Evolutionary conservation across 2,329 filamentous ascomycete genomes (phyloP).

Genomic region (Diaporthe amygdali): DNA sequence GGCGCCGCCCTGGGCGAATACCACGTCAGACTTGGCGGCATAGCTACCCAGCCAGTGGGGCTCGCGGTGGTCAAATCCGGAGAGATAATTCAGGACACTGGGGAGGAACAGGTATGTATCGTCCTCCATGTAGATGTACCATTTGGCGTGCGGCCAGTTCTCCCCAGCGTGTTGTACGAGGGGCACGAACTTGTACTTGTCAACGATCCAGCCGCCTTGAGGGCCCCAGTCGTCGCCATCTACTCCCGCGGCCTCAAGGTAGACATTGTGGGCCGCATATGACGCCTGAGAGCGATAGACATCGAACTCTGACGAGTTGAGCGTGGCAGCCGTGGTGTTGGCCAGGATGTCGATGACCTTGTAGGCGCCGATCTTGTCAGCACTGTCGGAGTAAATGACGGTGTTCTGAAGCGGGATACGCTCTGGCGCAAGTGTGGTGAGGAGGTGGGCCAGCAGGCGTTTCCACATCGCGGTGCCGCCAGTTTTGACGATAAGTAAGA

Average conservation of each 20-base stretch:
- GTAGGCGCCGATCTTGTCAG: conserved; percentile 31
- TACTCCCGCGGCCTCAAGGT: conserved; percentile 29
- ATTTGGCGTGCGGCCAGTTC: conserved; percentile 24
- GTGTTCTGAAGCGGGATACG: conserved; percentile 31
- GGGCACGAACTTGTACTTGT: conserved; percentile 25
- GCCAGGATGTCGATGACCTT: conserved; percentile 33
- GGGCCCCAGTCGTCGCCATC: conserved; percentile 14
- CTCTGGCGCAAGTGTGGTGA: conserved; percentile 31
- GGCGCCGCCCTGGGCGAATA: conserved; percentile 28
- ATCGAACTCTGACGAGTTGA: conserved; percentile 24
- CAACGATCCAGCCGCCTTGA: conserved; percentile 18
- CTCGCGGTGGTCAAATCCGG: conserved; percentile 18
- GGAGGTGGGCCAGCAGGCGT: conserved; percentile 33
- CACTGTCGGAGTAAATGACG: conserved; percentile 33
- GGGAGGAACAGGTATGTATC: conserved; percentile 26
- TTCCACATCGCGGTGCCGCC: conserved; percentile 34
- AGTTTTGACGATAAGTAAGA: conserved; percentile 32
- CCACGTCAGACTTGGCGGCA: conserved; percentile 18
- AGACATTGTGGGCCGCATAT: conserved; percentile 31
- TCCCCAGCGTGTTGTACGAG: conserved; percentile 13
- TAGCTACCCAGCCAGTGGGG: conserved; percentile 25
- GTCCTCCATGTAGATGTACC: conserved; percentile 30
- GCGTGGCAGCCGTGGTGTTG: conserved; percentile 29
- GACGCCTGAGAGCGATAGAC: conserved; percentile 32
- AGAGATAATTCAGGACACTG: conserved; percentile 21